These are phyloP conservation scores for Myriangium duriaei DNA, from an alignment of 2,329 filamentous ascomycete genomes.

Conservation along the genomic window DNA sequence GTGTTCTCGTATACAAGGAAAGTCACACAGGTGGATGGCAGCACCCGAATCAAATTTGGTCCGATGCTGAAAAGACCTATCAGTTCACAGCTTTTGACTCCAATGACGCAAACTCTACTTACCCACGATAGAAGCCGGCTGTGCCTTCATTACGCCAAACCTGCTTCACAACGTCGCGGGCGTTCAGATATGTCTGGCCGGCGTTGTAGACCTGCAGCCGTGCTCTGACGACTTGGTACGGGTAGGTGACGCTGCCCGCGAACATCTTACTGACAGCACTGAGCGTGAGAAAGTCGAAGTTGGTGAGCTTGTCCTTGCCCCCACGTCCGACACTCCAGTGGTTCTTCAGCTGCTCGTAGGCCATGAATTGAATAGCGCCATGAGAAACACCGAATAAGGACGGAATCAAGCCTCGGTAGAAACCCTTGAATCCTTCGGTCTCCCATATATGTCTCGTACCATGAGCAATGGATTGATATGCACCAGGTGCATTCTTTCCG, in stretches of 20 bases:
- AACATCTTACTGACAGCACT: slow-evolving; percentile 75
- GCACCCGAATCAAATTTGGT: slow-evolving; percentile 77
- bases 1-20: slow-evolving; percentile 96
- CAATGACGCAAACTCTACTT: slow-evolving; percentile 13
- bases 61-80: slow-evolving; percentile 38
- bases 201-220: slow-evolving; percentile 83
- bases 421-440: slow-evolving; percentile 63
- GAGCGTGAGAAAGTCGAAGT: slow-evolving; percentile 66
- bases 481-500: slow-evolving; percentile 58
- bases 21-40: slow-evolving; percentile 92
- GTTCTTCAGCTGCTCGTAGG: slow-evolving; percentile 67
- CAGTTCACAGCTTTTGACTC: slow-evolving; percentile 9
- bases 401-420: slow-evolving; percentile 77
- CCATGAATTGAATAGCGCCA: slow-evolving; percentile 89
- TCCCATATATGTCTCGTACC: slow-evolving; percentile 56
- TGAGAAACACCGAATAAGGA: slow-evolving; percentile 79
- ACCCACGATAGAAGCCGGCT: slow-evolving; percentile 79
- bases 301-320: slow-evolving; percentile 41
- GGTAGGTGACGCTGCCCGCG: slow-evolving; percentile 83
- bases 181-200: slow-evolving; percentile 57
- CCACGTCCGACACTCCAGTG: slow-evolving; percentile 38
- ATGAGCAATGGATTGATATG: slow-evolving; percentile 65
- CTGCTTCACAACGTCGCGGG: slow-evolving; percentile 57
- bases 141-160: slow-evolving; percentile 71
- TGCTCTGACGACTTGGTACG: slow-evolving; percentile 84